phyloP scores from a whole-genome alignment of 2,329 filamentous ascomycete species.

The Aspergillus proliferans region DNA sequence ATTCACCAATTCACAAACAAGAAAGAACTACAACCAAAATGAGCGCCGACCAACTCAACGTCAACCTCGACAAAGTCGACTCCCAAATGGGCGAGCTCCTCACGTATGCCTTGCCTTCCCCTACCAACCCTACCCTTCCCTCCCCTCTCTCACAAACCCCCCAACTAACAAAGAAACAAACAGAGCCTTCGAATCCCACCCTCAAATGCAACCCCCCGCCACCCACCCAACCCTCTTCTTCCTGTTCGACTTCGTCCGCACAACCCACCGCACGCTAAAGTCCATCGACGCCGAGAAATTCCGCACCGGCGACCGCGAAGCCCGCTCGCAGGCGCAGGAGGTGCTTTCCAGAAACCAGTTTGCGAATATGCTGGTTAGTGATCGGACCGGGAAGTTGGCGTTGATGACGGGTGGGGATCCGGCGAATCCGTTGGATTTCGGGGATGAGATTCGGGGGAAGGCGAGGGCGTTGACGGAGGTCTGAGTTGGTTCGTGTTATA shows the following conservation, averaged over 20 bases:
- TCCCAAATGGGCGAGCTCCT: constrained; percentile 21
- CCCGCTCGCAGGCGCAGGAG: constrained; percentile 14
- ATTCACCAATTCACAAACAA: neutral
- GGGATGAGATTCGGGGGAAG: constrained; percentile 20
- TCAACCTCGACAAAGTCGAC: constrained; percentile 14
- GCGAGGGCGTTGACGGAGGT: constrained; percentile 13
- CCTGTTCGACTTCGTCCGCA: constrained; percentile 62
- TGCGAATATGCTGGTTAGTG: constrained; percentile 19
- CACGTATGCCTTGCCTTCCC: constrained; percentile 12
- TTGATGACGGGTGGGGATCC: constrained; percentile 24
- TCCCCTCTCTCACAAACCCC: neutral
- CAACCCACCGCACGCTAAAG: constrained; percentile 50
- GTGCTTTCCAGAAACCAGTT: constrained; percentile 25
- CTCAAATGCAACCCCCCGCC: constrained; percentile 25
- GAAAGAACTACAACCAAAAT: constrained; percentile 7
- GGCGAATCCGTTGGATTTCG: constrained; percentile 21
- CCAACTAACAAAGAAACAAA: neutral
- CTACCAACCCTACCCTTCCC: neutral
- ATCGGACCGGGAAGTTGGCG: constrained; percentile 22
- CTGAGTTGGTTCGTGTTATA: neutral
- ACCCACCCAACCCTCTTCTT: constrained; percentile 39
- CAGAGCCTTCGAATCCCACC: constrained; percentile 26
- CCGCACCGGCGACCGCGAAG: constrained; percentile 13
- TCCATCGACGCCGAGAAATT: constrained; percentile 19
- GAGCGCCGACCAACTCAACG: constrained; percentile 6